Conservation (phyloP, 2,329 filamentous ascomycete species). For the Xylariales sp. region DNA sequence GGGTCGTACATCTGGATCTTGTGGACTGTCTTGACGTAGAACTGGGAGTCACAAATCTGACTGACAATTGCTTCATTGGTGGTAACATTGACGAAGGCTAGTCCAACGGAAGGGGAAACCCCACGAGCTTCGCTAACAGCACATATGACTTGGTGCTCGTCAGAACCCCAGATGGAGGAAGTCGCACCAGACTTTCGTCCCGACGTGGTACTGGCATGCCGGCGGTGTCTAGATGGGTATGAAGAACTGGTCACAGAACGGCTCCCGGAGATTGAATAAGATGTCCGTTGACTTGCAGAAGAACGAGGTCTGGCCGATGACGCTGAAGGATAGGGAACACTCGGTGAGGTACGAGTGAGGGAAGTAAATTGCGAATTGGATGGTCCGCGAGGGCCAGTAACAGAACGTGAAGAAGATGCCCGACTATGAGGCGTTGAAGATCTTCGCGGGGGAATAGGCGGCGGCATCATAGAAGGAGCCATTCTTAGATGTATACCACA, state of each 20-base stretch:
- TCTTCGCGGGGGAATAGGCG: constrained; percentile 1
- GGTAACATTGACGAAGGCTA: constrained; percentile 82
- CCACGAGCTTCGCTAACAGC: constrained; percentile 85
- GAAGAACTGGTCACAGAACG: constrained; percentile 24
- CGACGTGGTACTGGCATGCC: constrained; percentile 33
- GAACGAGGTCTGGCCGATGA: constrained; percentile 15
- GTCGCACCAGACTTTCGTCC: constrained; percentile 40
- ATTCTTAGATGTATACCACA: no score
- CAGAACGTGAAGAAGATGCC: constrained; percentile 6
- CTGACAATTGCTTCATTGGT: constrained; percentile 81
- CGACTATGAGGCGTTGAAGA: constrained; percentile 16
- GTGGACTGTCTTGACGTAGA: constrained; percentile 82
- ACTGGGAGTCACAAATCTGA: constrained; percentile 90
- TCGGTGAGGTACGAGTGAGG: constrained; percentile 15
- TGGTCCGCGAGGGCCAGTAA: constrained; percentile 7
- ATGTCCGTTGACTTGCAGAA: constrained; percentile 22
- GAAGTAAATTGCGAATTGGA: constrained; percentile 5
- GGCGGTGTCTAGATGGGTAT: constrained; percentile 15
- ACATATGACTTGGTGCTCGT: constrained; percentile 73
- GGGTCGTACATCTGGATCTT: constrained; percentile 80
- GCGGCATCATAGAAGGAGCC: constrained; percentile 4
- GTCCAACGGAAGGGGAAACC: constrained; percentile 75
- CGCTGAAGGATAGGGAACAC: constrained; percentile 15
- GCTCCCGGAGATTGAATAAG: constrained; percentile 17
- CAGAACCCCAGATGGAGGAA: constrained; percentile 39